A percentile compares a stretch with the other conserved stretches of the same genome.
These are phyloP conservation scores for Lobosporangium transversale DNA, from an alignment of 192 early-diverging fungal species.

Conservation along the genomic window DNA sequence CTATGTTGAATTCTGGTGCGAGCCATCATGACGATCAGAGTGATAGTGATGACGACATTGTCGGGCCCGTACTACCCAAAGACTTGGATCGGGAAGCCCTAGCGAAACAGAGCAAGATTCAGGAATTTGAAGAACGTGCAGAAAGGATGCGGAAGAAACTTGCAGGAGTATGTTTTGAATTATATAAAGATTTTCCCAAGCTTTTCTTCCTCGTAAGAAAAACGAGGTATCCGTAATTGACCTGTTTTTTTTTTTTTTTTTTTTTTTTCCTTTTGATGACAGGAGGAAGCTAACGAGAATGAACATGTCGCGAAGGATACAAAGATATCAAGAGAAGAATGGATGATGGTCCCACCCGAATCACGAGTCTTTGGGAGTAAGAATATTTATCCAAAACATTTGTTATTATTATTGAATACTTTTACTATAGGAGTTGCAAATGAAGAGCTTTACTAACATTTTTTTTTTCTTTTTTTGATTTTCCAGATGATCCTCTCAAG, in stretches of 20 bases:
- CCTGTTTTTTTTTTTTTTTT: too few relatives aligned
- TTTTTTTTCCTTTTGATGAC: slow-evolving; percentile 1
- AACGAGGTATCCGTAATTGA: not conserved
- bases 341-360: slow-evolving; percentile 72
- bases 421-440: too few relatives aligned
- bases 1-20: slow-evolving; percentile 1
- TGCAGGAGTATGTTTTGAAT: slow-evolving; percentile 17
- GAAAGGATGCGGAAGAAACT: slow-evolving; percentile 55
- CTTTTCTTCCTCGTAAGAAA: too few relatives aligned
- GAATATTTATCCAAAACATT: not conserved
- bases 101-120: slow-evolving; percentile 43
- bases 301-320: slow-evolving; percentile 7
- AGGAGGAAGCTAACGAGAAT: not conserved
- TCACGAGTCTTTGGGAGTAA: slow-evolving; percentile 49
- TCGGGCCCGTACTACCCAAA: slow-evolving; percentile 52
- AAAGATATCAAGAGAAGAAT: slow-evolving; percentile 59
- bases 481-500: slow-evolving; percentile 47
- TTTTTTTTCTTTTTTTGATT: not conserved
- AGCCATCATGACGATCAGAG: not conserved
- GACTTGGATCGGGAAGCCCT: slow-evolving; percentile 24
- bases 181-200: not conserved
- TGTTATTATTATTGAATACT: not conserved
- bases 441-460: too few relatives aligned
- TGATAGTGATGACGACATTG: slow-evolving; percentile 39
- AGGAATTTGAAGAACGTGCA: slow-evolving; percentile 52